Conservation (phyloP, 2,329 filamentous ascomycete species). For the Beauveria pseudobassiana region DNA sequence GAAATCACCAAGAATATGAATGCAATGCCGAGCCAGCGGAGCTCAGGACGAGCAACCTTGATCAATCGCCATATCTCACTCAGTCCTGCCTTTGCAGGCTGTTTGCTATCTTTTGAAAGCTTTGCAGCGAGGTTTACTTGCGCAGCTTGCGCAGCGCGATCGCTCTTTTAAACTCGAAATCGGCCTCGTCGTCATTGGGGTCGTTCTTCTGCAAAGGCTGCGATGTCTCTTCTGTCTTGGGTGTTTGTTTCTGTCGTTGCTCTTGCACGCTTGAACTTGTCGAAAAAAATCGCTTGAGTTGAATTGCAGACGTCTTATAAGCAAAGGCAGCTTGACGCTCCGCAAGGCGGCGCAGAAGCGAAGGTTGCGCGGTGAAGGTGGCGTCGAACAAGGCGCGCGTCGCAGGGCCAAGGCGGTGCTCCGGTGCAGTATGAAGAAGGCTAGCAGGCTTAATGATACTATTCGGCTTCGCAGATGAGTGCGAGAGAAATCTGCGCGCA, state of each 20-base stretch:
- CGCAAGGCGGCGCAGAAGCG: not conserved
- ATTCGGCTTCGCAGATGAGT: not conserved
- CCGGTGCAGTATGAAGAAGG: not conserved
- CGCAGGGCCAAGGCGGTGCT: not conserved
- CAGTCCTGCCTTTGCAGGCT: conserved; percentile 50
- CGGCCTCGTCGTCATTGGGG: conserved; percentile 28
- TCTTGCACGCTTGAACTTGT: not conserved
- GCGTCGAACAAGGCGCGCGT: not conserved
- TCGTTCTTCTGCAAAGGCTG: conserved; percentile 29
- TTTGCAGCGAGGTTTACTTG: conserved; percentile 85
- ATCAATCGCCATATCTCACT: conserved; percentile 80
- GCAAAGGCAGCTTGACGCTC: not conserved
- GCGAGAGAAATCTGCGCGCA: conserved; percentile 9
- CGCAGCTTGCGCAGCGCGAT: conserved; percentile 78
- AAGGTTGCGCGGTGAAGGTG: not conserved
- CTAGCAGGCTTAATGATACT: not conserved
- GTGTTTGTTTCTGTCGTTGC: conserved; percentile 11
- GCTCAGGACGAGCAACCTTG: conserved; percentile 81
- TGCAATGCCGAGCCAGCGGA: conserved; percentile 67
- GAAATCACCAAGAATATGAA: conserved; percentile 83
- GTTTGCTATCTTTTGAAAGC: conserved; percentile 72
- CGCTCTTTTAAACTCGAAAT: conserved; percentile 56
- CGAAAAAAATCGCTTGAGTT: not conserved
- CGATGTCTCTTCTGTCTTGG: conserved; percentile 18
- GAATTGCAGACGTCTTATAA: not conserved